Percentiles rank a stretch among this genome's conserved stretches.
Conservation (phyloP, 805 yeast species). For the Myxozyma kluyveri region DNA sequence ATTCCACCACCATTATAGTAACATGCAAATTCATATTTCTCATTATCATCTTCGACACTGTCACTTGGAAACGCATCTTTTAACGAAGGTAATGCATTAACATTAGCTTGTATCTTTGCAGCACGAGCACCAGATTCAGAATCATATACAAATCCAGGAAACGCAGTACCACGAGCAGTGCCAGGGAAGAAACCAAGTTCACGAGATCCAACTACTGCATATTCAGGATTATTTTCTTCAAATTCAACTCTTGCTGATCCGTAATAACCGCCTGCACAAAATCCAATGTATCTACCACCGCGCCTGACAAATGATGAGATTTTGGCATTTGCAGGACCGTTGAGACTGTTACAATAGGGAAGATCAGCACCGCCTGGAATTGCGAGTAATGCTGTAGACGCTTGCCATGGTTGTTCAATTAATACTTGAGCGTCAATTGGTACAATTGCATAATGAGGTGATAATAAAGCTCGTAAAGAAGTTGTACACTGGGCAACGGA, state of each 20-base stretch:
- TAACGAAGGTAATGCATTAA: slow-evolving; percentile 21
- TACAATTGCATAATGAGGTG: slow-evolving; percentile 85
- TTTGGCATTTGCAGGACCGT: slow-evolving; percentile 62
- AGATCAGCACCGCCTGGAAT: slow-evolving; percentile 97
- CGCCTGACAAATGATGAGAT: slow-evolving; percentile 62
- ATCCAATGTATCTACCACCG: slow-evolving; percentile 84
- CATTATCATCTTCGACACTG: background rate
- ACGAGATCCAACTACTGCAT: slow-evolving; percentile 70
- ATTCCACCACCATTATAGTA: slow-evolving; percentile 91
- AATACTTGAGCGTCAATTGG: slow-evolving; percentile 63
- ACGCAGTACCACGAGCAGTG: slow-evolving; percentile 74
- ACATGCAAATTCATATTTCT: slow-evolving; percentile 25
- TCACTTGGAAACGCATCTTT: background rate
- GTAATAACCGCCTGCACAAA: slow-evolving; percentile 95
- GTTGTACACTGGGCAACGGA: slow-evolving; percentile 82
- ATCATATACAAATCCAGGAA: slow-evolving; percentile 73
- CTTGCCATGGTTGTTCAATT: slow-evolving; percentile 81
- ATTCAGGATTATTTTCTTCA: slow-evolving; percentile 74
- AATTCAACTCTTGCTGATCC: slow-evolving; percentile 75
- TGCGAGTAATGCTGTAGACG: slow-evolving; percentile 73
- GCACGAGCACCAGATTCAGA: slow-evolving; percentile 74
- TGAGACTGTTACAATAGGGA: slow-evolving; percentile 72
- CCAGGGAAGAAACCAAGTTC: slow-evolving; percentile 85
- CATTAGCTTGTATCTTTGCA: slow-evolving; percentile 41
- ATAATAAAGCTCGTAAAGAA: slow-evolving; percentile 66